Base-by-base conservation (phyloP, 2,329 filamentous ascomycete genomes). In the Alternaria burnsii region DNA sequence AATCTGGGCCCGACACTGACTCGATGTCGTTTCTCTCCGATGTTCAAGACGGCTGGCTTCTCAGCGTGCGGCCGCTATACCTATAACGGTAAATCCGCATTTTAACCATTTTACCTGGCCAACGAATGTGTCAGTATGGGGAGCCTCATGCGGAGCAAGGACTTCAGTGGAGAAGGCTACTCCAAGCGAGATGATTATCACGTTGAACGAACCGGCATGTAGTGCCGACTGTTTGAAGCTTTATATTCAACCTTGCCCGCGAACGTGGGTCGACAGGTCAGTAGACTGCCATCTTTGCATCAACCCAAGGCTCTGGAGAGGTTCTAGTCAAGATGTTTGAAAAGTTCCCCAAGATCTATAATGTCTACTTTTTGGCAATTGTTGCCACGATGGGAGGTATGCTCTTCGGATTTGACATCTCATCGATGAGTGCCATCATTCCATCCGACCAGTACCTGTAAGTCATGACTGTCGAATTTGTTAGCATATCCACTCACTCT, bases 351-450 rank as follows among this genome's bases (percentile, higher is more conserved):
- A 84, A 76, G 53, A 83, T 86, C 55, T 83, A 85, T 32, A 88
- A 88, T 66, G 82, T 87, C 69, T 88, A 88, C 71, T 75, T 83
- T 58, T 85, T 87, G 65, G 83, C 85, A 47, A 83, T 83, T 71
- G 85, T 87, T 73, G 82, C 86, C 75, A 83, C 86, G 61, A 82
- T 83, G 81, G 89, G 89, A 67, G 90, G 90, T 74, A 87, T 86
- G 30, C 82, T 93, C 20, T 93, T 93, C 71, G 91, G 91, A 69
- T 93, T 93, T 75, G 91, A 93, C 79, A 92, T 93, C 71, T 87
- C 86, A 56, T 91, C 88, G 41, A 92, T 93, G 89, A 88, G 86
- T 56, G 80, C 80, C 12, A 80, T 81, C 28, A 59, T 60, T 40
- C 36, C 52, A 48, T 56, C 41, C 18, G 30, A 51, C 12, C 60